Evolutionary conservation across 495 filamentous ascomycete genomes (phyloP).

Genomic region (Penicillium cinerascens): DNA sequence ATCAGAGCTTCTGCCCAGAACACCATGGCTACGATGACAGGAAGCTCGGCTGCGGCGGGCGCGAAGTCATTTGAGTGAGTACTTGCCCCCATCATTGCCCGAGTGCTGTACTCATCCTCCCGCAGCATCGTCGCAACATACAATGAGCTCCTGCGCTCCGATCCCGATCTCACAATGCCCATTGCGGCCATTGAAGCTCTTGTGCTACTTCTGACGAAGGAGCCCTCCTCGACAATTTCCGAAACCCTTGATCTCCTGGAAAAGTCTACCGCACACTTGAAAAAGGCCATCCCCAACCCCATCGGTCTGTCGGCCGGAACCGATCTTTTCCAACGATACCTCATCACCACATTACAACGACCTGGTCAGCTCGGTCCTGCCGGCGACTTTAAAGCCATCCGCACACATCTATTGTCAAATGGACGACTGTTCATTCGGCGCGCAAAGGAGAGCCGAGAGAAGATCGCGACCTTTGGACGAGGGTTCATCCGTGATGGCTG

Average conservation of each 20-base stretch:
- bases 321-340: constrained; percentile 91
- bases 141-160: constrained; percentile 55
- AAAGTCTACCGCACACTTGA: constrained; percentile 68
- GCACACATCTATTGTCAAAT: constrained; percentile 78
- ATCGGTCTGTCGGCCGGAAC: constrained; percentile 89
- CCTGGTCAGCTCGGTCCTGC: constrained; percentile 50
- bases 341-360: constrained; percentile 66
- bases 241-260: constrained; percentile 86
- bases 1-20: constrained; percentile 3
- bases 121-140: constrained; percentile 58
- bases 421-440: constrained; percentile 78
- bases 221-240: constrained; percentile 77
- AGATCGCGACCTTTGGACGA: constrained; percentile 75
- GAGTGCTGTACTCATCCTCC: constrained; percentile 16
- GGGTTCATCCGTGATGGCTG: constrained; percentile 72
- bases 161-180: constrained; percentile 88
- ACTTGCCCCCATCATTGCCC: not conserved
- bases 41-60: constrained; percentile 21
- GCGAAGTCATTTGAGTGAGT: constrained; percentile 45
- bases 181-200: constrained; percentile 94
- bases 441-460: constrained; percentile 79
- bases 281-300: constrained; percentile 73
- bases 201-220: constrained; percentile 74
- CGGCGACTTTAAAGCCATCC: constrained; percentile 75
- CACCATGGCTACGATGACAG: constrained; percentile 36